These are phyloP conservation scores for Penicillium sp. DNA, from an alignment of 2,329 filamentous ascomycete species.

Conservation along the genomic window DNA sequence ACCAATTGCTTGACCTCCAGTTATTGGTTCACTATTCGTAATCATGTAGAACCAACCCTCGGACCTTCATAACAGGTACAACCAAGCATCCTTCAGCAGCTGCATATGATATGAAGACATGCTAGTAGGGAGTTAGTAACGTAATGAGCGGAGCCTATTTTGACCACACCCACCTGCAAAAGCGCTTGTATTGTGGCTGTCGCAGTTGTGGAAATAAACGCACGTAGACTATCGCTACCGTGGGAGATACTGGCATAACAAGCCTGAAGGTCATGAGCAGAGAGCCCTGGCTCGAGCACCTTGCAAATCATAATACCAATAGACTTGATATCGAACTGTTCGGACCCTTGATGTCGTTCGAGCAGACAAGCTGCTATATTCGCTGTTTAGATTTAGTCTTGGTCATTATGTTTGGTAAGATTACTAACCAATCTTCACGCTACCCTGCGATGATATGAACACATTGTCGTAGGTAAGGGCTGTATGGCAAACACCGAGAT, in stretches of 20 bases:
- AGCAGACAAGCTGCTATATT: conserved; percentile 4
- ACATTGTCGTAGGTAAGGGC: neutral
- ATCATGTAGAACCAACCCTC: conserved; percentile 7
- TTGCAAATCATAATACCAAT: conserved; percentile 2
- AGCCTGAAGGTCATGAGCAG: neutral
- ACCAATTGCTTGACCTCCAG: neutral
- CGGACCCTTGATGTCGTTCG: conserved; percentile 2
- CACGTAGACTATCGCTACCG: neutral
- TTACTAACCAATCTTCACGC: conserved; percentile 7
- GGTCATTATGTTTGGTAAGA: neutral
- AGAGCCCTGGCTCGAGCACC: neutral
- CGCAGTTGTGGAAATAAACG: neutral
- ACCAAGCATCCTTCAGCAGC: conserved; percentile 3
- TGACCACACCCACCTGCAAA: neutral
- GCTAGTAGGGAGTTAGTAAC: neutral
- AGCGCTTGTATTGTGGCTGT: neutral
- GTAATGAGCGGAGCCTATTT: neutral
- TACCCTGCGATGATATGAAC: conserved; percentile 5
- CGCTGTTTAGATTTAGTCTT: neutral
- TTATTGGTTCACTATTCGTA: conserved; percentile 5
- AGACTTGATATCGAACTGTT: conserved; percentile 2
- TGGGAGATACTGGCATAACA: neutral
- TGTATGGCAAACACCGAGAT: conserved; percentile 1
- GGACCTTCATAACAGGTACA: conserved; percentile 5
- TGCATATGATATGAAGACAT: conserved; percentile 3